These are phyloP conservation scores for Epichloe sp. DNA, from an alignment of 2,329 filamentous ascomycete genomes.

Conservation along the genomic window DNA sequence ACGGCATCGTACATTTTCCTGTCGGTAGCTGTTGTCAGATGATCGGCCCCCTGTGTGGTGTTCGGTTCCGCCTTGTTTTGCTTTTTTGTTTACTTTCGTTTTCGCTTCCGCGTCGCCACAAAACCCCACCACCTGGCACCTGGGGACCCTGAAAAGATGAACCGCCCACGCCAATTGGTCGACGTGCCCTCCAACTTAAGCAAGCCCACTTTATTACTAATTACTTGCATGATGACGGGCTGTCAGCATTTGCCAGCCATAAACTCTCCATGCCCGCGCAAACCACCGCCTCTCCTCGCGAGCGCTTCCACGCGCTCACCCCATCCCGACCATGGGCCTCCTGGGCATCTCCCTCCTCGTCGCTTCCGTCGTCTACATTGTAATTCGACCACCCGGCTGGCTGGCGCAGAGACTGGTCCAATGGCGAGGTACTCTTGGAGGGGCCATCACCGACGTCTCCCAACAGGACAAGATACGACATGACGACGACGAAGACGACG, in stretches of 20 bases:
- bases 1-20: too few species aligned
- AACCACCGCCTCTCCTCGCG: too few species aligned
- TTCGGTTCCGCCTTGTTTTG: not conserved
- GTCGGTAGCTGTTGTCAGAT: not conserved
- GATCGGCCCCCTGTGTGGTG: too few species aligned
- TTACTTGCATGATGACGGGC: too few species aligned
- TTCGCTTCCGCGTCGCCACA: not conserved
- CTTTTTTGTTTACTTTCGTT: not conserved
- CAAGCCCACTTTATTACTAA: too few species aligned
- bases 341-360: constrained; percentile 49
- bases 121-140: not conserved
- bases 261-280: too few species aligned
- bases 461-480: not conserved
- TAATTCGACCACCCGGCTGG: constrained; percentile 39
- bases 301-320: not conserved
- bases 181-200: too few species aligned
- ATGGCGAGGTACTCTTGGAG: constrained; percentile 9
- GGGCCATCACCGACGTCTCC: constrained; percentile 3
- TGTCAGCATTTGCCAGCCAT: too few species aligned
- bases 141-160: too few species aligned
- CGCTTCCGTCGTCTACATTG: constrained; percentile 44
- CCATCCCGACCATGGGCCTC: constrained; percentile 16
- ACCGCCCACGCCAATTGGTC: too few species aligned
- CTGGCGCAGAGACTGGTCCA: constrained; percentile 20
- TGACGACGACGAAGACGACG: not conserved